Evolutionary conservation across 2,329 filamentous ascomycete species (phyloP), one percentile per base, ranked within the genome.

Genomic region (Colletotrichum magnum): DNA sequence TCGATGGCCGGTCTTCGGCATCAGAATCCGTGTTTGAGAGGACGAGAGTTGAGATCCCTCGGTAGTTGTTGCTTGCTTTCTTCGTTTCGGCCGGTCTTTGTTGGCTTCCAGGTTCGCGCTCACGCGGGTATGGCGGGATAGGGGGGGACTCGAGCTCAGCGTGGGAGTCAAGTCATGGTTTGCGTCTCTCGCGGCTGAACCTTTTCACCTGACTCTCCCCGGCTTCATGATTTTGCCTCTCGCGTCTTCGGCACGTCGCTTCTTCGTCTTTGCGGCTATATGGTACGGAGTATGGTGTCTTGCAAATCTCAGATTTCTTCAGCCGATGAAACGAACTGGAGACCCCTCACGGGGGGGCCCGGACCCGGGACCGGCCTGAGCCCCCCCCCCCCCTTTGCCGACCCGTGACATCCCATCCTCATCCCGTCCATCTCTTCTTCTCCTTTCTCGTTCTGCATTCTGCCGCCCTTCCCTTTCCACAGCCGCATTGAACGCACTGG

Each of bases 271-370:
- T n/a, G 13, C 15, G 41, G 13, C 5, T 21, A 18, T 21, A n/a
- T 18, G 15, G 10, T 10, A 9, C 24, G 21, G 21, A 3, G 21
- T 10, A 9, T 50, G 21, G 21, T 24, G 21, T 24, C 21, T 13
- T 50, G 47, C 21, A 36, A 36, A 36, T 36, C 32, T 36, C 32
- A 36, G 32, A 43, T 43, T 13, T 50, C 36, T 57, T 64, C 62
- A 66, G 48, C 56, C 56, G 63, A 66, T 66, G 63, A 66, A 66
- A 66, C 63, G 63, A 66, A 66, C 63, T 48, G 48, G 63, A 66
- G 56, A 61, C 63, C 56, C 53, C 32, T 28, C 41, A 28, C 43
- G 26, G 43, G 13, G 36, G 13, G 36, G 47, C 26, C 63, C 48
- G 54, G 56, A 24, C 58, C 32, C 58, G 32, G 58, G 21, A 21